These are phyloP conservation scores for Arthrinium puccinioides DNA, from an alignment of 2,329 filamentous ascomycete species.

Conservation along the genomic window DNA sequence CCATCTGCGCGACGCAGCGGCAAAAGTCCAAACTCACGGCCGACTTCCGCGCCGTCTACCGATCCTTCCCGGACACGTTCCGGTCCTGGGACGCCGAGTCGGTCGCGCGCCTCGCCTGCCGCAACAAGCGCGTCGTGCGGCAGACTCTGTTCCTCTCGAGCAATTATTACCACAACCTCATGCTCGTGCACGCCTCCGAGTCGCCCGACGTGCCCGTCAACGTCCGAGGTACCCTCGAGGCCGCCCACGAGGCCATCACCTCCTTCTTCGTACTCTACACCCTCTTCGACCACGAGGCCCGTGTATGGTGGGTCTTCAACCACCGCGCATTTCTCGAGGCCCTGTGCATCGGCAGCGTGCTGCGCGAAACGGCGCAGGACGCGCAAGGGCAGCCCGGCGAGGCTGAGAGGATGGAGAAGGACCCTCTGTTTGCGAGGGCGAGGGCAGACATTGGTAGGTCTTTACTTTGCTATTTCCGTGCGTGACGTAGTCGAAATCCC, in stretches of 20 bases:
- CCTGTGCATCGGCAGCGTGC: constrained; percentile 56
- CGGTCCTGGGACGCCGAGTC: constrained; percentile 59
- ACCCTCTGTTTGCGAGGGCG: constrained; percentile 53
- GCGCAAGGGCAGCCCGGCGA: constrained; percentile 30
- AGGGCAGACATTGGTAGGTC: constrained; percentile 53
- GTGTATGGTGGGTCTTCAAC: constrained; percentile 81
- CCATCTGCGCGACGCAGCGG: constrained; percentile 60
- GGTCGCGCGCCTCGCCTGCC: constrained; percentile 47
- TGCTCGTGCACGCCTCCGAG: constrained; percentile 69
- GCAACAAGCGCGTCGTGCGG: constrained; percentile 59
- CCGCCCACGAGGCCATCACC: constrained; percentile 66
- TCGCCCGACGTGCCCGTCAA: constrained; percentile 58
- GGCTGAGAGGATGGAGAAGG: constrained; percentile 30
- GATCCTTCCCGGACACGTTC: constrained; percentile 65
- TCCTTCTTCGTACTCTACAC: constrained; percentile 68
- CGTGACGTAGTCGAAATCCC: no score
- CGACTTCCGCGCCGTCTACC: constrained; percentile 64
- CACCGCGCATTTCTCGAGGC: constrained; percentile 75
- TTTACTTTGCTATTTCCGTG: neutral
- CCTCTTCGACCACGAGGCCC: constrained; percentile 62
- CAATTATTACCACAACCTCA: constrained; percentile 77
- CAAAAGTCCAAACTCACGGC: constrained; percentile 64
- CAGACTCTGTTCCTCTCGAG: constrained; percentile 75
- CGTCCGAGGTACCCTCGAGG: constrained; percentile 62
- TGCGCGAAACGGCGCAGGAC: constrained; percentile 35